These are phyloP conservation scores for Garcia nutans DNA, from an alignment of 345 rosid species.

Conservation along the genomic window DNA sequence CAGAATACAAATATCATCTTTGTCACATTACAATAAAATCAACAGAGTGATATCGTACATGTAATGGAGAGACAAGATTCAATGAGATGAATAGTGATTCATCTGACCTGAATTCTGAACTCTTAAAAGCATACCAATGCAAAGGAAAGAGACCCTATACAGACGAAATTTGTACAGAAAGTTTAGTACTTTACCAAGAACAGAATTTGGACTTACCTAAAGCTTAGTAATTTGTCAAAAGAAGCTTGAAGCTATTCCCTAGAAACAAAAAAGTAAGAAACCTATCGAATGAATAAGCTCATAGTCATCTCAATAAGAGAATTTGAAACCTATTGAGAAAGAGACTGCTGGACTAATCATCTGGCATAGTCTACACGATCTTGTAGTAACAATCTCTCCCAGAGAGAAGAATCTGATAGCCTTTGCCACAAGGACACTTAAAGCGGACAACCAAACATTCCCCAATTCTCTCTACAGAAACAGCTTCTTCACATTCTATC, in stretches of 20 bases:
- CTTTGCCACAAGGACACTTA: slow-evolving; percentile 45
- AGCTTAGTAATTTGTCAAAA: too few relatives aligned
- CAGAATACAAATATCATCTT: background rate
- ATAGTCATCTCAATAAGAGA: background rate
- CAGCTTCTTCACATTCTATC: slow-evolving; percentile 38
- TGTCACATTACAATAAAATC: background rate
- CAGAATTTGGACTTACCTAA: background rate
- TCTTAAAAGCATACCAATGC: too few relatives aligned
- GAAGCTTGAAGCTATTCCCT: background rate
- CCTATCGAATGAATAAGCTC: background rate
- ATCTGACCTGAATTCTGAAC: too few relatives aligned
- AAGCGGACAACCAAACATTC: slow-evolving; percentile 38
- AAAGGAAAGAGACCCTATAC: too few relatives aligned
- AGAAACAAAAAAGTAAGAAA: background rate
- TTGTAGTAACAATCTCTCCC: slow-evolving; percentile 48
- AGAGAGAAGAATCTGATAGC: slow-evolving; percentile 46
- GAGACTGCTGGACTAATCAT: background rate
- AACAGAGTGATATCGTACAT: background rate
- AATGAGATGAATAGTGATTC: background rate
- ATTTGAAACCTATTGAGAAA: background rate
- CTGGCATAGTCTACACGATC: slow-evolving; percentile 30
- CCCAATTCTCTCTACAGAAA: slow-evolving; percentile 44
- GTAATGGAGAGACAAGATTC: too few relatives aligned
- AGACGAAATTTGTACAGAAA: too few relatives aligned
- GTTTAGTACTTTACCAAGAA: too few relatives aligned